These are phyloP conservation scores for Calamus simplicifolius DNA, from an alignment of 176 grass and related monocot species.

Conservation along the genomic window DNA sequence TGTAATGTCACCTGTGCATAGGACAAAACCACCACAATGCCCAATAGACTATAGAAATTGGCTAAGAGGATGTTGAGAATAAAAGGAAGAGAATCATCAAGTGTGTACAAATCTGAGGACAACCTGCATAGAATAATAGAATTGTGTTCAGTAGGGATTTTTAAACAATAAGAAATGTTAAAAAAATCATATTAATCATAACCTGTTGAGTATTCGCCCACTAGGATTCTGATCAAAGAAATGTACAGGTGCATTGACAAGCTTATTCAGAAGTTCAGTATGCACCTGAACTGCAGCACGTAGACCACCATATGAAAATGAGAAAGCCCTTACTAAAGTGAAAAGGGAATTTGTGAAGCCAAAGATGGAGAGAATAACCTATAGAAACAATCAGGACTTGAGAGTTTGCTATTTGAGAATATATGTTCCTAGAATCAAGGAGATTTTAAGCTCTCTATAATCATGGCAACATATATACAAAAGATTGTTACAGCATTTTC, in stretches of 20 bases:
- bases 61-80: slow-evolving; percentile 93
- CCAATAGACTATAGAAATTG: slow-evolving; percentile 82
- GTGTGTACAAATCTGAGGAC: slow-evolving; percentile 76
- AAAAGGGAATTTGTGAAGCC: slow-evolving; percentile 86
- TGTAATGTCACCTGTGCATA: slow-evolving; percentile 73
- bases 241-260: slow-evolving; percentile 57
- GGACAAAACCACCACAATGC: slow-evolving; percentile 68
- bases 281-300: slow-evolving; percentile 75
- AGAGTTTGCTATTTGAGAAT: too few relatives aligned
- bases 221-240: slow-evolving; percentile 94
- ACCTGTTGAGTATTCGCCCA: slow-evolving; percentile 89
- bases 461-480: too few relatives aligned
- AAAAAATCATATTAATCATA: neutral
- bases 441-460: too few relatives aligned
- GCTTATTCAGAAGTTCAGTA: slow-evolving; percentile 61
- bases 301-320: slow-evolving; percentile 85
- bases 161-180: neutral
- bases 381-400: slow-evolving; percentile 18
- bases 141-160: neutral
- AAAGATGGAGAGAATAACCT: slow-evolving; percentile 74
- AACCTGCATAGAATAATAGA: slow-evolving; percentile 43
- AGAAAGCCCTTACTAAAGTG: slow-evolving; percentile 78
- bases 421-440: too few relatives aligned
- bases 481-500: too few relatives aligned
- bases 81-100: slow-evolving; percentile 99